Conservation (phyloP, 768 basidiomycete species). For the Trametes coccinea region DNA sequence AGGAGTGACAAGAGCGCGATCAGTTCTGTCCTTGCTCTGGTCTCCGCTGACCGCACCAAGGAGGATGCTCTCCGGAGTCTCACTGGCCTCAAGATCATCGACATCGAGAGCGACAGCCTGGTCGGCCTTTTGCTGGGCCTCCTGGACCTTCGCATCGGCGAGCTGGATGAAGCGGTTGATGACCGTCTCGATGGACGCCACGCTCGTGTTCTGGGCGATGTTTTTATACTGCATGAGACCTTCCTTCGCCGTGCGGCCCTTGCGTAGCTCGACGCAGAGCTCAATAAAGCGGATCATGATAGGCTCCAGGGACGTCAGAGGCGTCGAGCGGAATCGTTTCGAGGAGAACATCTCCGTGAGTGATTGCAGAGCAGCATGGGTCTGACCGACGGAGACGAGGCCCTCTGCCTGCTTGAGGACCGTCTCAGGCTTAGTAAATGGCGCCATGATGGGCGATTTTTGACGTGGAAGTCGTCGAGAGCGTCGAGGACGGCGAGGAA, state of each 20-base stretch:
- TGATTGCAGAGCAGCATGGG: slow-evolving; percentile 85
- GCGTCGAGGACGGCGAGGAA: slow-evolving; percentile 9
- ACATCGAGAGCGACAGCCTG: slow-evolving; percentile 73
- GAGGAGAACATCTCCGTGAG: slow-evolving; percentile 91
- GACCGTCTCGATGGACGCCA: slow-evolving; percentile 88
- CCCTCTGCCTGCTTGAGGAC: slow-evolving; percentile 93
- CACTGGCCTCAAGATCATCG: slow-evolving; percentile 94
- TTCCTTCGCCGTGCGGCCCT: slow-evolving; percentile 91
- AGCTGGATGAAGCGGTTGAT: slow-evolving; percentile 83
- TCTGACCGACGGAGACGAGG: slow-evolving; percentile 89
- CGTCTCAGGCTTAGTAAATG: slow-evolving; percentile 88
- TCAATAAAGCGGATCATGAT: slow-evolving; percentile 96
- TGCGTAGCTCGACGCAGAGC: slow-evolving; percentile 93
- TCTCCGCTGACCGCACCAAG: slow-evolving; percentile 88
- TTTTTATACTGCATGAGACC: slow-evolving; percentile 98
- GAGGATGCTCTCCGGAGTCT: slow-evolving; percentile 91
- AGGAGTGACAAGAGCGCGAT: slow-evolving; percentile 91
- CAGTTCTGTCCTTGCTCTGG: slow-evolving; percentile 92
- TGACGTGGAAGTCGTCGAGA: slow-evolving; percentile 3
- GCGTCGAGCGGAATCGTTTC: slow-evolving; percentile 92
- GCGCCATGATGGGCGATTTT: slow-evolving; percentile 61
- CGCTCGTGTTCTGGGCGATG: slow-evolving; percentile 91
- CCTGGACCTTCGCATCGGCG: slow-evolving; percentile 78
- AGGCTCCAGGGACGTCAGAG: slow-evolving; percentile 86
- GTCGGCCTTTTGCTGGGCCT: slow-evolving; percentile 85